Evolutionary conservation across 2,329 filamentous ascomycete species (phyloP), one percentile per base, ranked within the genome.

Genomic region (Nannizzia gypsea): DNA sequence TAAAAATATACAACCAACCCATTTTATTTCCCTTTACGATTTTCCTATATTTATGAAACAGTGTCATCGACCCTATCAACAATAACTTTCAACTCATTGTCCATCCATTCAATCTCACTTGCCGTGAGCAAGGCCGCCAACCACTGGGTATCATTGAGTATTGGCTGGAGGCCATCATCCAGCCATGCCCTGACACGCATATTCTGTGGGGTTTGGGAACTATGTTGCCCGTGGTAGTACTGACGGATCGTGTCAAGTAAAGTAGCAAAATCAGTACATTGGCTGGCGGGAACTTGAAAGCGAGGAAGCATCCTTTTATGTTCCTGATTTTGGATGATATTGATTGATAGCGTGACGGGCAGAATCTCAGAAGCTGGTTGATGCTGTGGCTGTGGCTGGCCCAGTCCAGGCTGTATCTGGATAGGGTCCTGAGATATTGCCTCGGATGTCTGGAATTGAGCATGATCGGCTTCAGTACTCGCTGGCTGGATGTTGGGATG

Each of bases 81-180:
- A 31, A 78, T 63, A 59, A 78, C 71, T 57, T 70, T 73, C 60
- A 78, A 62, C 44, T 76, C 70, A 3, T 71, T 71, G 61, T 77
- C 76, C 74, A 78, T 76, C 76, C 76, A 78, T 31, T 77, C 76
- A 1, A 76, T 71, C 9, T 72, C 73, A 17, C 71, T 70, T 9
- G 72, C 72, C 3, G 73, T 71, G 34, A 76, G 64, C n/a, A 77
- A 67, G 3, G 75, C 73, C 60, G 77, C 70, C 20, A 72, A 71
- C 76, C 76, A 78, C 54, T 77, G 74, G 40, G 71, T 71, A 57
- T 77, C 73, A 50, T 67, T 73, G 11, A 69, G 67, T 6, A 77
- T 66, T 5, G 65, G 59, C 13, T 70, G 63, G n/a, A 78, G 62
- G 3, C 76, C 76, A 57, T 76, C 70, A 0, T 76, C 71, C 1